Base-by-base conservation (phyloP, 2,329 filamentous ascomycete species). In the Pezizomycotina sp. region DNA sequence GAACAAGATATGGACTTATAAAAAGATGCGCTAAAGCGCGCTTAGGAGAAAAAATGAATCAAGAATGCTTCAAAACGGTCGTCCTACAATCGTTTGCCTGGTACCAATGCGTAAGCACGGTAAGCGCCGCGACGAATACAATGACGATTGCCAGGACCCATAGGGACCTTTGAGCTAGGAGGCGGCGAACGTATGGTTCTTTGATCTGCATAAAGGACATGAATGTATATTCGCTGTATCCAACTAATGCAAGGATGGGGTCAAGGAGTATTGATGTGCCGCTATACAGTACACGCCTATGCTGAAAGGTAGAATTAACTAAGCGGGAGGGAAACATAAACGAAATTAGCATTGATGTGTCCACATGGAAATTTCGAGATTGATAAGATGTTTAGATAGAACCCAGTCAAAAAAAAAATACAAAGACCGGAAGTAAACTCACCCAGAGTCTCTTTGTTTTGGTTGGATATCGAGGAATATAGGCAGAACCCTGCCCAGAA, bases 251-350 rank as follows among this genome's bases (percentile, higher is more conserved):
- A 57, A 95, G 72, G 45, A 92, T 64, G 0, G 91, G 86, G 52
- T 98, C 89, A 33, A 98, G 71, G 47, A 83, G 61, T 95, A 98
- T 57, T 95, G 86, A 53, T 95, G 92, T 2, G 84, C 89, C 18
- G 77, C 71, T 21, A 92, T 70, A 51, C 77, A 74, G 59, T 98
- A 98, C 20, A 92, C 71, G 15, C 83, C 86, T 21, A 98, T 60
- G 2, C 81, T 83, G 60, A 95, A 95, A 0, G 91, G 89, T 1
- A 98, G 62, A 48, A 95, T 86, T 22, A 78, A 56, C 73, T 77
- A 41, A 9, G 38, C 5, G 12, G 16, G 12, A 34, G 7, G 6
- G 34, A 49, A 34, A 53, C 49, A 14, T 27, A 34, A 15, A 30
- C 29, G n/a, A n/a, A n/a, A n/a, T n/a, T n/a, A n/a, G n/a, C n/a